Evolutionary conservation across 768 basidiomycete species (phyloP), one percentile per base, ranked within the genome.

Genomic region (Termitomyces eurrhizus): DNA sequence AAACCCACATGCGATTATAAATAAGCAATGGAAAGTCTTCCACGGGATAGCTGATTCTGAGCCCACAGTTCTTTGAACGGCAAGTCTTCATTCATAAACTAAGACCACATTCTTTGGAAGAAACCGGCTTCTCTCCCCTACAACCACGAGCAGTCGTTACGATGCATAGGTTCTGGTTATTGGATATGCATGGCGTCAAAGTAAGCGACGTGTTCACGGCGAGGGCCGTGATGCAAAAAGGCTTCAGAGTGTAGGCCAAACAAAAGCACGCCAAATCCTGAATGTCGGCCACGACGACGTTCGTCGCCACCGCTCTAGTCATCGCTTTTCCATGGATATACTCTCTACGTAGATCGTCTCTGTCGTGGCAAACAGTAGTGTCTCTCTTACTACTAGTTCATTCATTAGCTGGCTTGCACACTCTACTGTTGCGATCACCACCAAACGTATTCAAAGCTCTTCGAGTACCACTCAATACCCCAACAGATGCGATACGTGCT

Each of bases 391-490:
- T 86, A 18, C 72, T 83, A 6, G 57, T 78, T 16, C 84, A 89
- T 65, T 78, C 85, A 0, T 65, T 86, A 26, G 81, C 76, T 63
- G 72, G 80, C 24, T 69, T 85, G 18, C 77, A 84, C 66, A 68
- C 67, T 26, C 60, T 86, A 9, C 66, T 83, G 36, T 70, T 83
- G 14, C 69, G 73, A 26, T 79, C 78, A 53, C 86, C 89, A 9
- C 78, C 79, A 50, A 90, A 90, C 66, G 68, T 92, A 36, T 92
- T 89, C 69, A 74, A 73, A 42, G 71, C 76, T 3, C 74, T 90
- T n/a, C 66, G 74, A 1, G 69, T 89, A 49, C 83, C 87, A 1
- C 62, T 88, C 52, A 85, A 79, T 59, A 78, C 78, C 2, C 77
- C 86, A 0, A 74, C 81, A 33, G 85, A 88, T 37, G 66, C 68